Base-by-base conservation (phyloP, 352 stramenopile genomes). In the Phytopythium delawarense region DNA sequence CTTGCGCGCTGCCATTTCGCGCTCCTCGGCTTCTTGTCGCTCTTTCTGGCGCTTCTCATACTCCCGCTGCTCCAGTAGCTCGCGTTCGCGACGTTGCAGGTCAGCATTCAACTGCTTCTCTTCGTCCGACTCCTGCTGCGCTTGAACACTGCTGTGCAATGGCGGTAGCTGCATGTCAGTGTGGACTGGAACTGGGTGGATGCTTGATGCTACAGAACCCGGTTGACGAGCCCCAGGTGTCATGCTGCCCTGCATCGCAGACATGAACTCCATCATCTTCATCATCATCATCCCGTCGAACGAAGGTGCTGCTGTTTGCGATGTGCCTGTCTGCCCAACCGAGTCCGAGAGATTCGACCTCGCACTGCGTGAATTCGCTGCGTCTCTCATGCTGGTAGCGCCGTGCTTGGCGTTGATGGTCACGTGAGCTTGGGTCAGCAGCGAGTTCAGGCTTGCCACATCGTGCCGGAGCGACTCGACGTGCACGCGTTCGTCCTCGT, bases 401-500 rank as follows among this genome's bases (percentile, higher is more conserved):
- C 66, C 64, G 37, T 81, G 70, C 45, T 83, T 86, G 0, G 67
- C 65, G 44, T 64, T 81, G 18, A 87, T 80, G 2, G 74, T 76
- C 0, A 72, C 70, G 63, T 89, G 80, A 9, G 81, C 73, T 72
- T 90, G 81, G 9, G 66, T 76, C 21, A 92, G 59, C n/a, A 91
- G 64, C 1, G 79, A 69, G 21, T 81, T 89, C 25, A 94, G 65
- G 55, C 66, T 89, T 0, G 63, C 61, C 7, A 92, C 79, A 58
- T 94, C 81, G 44, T 91, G 81, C 0, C 84, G 76, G 21, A 92
- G 54, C 1, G 81, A 76, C 50, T 88, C 77, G 0, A 90, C 80
- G 34, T 92, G 83, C 0, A 91, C 59, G 35, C 83, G 83, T 59
- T 94, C 86, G 53, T 93, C 86, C 55, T 94, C 86, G 45, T 81